Conservation (phyloP, 495 filamentous ascomycete genomes). For the Cetradonia linearis region DNA sequence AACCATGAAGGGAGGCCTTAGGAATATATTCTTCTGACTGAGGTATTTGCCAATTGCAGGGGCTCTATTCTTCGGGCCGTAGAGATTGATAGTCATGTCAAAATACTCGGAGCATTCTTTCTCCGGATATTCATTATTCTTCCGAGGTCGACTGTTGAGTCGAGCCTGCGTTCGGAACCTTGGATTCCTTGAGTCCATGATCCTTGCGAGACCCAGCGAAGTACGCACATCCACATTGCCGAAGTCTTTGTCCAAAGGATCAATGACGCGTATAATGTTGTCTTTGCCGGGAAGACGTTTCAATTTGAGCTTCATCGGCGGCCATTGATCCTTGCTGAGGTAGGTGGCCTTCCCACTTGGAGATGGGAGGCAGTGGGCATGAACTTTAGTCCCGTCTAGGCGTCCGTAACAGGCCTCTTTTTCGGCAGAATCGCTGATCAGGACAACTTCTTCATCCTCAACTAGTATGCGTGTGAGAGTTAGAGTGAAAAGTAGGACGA, state of each 20-base stretch:
- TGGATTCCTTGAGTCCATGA: constrained; percentile 54
- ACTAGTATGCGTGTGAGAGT: constrained; percentile 8
- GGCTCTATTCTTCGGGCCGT: constrained; percentile 61
- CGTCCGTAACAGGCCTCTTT: constrained; percentile 81
- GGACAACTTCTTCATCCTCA: constrained; percentile 48
- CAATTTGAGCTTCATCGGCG: constrained; percentile 60
- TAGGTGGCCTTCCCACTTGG: constrained; percentile 45
- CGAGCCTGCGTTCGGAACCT: constrained; percentile 56
- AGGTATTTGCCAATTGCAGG: constrained; percentile 54
- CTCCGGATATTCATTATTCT: constrained; percentile 46
- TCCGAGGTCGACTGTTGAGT: constrained; percentile 50
- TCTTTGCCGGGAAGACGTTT: constrained; percentile 45
- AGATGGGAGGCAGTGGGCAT: constrained; percentile 57
- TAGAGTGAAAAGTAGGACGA: neutral
- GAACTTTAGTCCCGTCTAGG: constrained; percentile 57
- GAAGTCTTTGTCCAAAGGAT: constrained; percentile 59
- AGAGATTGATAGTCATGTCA: constrained; percentile 60
- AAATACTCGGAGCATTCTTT: constrained; percentile 42
- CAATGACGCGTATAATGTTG: constrained; percentile 54
- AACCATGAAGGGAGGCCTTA: constrained; percentile 51
- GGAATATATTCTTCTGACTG: constrained; percentile 50
- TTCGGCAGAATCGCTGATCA: constrained; percentile 34
- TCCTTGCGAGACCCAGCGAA: constrained; percentile 52
- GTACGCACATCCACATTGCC: constrained; percentile 64
- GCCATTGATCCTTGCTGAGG: constrained; percentile 44